Conservation (phyloP, 495 filamentous ascomycete genomes). For the Alectoria sarmentosa region DNA sequence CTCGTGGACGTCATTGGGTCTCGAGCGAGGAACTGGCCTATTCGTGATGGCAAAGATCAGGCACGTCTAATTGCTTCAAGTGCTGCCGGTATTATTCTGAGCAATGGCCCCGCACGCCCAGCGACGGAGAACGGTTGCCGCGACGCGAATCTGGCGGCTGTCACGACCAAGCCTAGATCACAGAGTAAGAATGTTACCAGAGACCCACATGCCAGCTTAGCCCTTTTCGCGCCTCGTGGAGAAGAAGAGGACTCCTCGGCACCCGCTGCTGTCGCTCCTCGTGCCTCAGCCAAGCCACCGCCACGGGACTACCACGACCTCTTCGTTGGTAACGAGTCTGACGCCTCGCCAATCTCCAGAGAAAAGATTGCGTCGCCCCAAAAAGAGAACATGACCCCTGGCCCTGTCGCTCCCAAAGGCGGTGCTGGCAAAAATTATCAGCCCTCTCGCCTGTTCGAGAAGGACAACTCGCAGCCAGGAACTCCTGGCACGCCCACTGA, state of each 20-base stretch:
- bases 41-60: constrained; percentile 84
- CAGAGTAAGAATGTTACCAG: constrained; percentile 45
- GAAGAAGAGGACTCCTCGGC: constrained; percentile 34
- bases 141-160: constrained; percentile 6
- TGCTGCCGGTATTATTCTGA: constrained; percentile 26
- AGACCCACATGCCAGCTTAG: constrained; percentile 71
- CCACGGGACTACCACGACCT: constrained; percentile 57
- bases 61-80: constrained; percentile 57
- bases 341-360: constrained; percentile 20
- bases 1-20: constrained; percentile 89
- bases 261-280: constrained; percentile 29
- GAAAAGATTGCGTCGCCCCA: constrained; percentile 22
- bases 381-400: constrained; percentile 17
- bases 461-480: constrained; percentile 31
- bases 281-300: constrained; percentile 52
- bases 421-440: constrained; percentile 65
- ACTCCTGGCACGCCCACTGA: constrained; percentile 35
- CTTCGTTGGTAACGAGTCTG: constrained; percentile 45
- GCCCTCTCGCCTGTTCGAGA: constrained; percentile 60
- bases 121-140: constrained; percentile 6
- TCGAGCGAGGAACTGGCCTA: constrained; percentile 85
- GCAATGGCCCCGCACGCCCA: constrained; percentile 20
- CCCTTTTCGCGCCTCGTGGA: constrained; percentile 60
- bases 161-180: constrained; percentile 30
- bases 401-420: constrained; percentile 48